Evolutionary conservation across 164 flowering plant species (phyloP).

Genomic region (Tetracentron sinense): DNA sequence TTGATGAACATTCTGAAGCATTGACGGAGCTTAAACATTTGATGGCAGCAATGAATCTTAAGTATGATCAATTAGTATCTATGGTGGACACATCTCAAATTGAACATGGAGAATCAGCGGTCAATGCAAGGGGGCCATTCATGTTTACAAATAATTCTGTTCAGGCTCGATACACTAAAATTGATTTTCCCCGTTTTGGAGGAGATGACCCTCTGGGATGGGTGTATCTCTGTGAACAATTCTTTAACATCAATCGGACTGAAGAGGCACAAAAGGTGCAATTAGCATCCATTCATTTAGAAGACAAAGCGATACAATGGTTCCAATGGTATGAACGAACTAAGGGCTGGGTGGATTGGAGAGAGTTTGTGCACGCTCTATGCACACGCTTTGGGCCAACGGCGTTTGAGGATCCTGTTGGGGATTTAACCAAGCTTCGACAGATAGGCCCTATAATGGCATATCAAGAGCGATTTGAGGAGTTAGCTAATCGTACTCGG

Average conservation of each 20-base stretch:
- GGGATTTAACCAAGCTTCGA: too few species aligned
- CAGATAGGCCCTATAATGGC: not conserved
- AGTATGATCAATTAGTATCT: not conserved
- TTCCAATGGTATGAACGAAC: too few species aligned
- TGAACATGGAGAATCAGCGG: not conserved
- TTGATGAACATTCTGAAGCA: too few species aligned
- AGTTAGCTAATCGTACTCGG: not conserved
- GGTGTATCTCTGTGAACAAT: not conserved
- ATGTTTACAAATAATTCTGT: too few species aligned
- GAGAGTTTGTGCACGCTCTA: too few species aligned
- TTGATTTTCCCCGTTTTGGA: not conserved
- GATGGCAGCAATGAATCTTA: not conserved
- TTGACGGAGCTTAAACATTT: too few species aligned
- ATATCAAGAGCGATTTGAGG: not conserved
- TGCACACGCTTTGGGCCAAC: too few species aligned
- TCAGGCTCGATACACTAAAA: not conserved
- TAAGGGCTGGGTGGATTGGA: too few species aligned
- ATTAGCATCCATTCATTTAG: not conserved
- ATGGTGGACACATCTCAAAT: not conserved
- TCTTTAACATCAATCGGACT: not conserved
- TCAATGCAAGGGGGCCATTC: not conserved
- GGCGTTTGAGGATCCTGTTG: too few species aligned
- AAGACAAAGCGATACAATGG: too few species aligned
- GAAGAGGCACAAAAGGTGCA: not conserved
- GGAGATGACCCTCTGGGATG: not conserved